These are phyloP conservation scores for Volvox africanus DNA, from an alignment of 139 green algal genomes.

Conservation along the genomic window DNA sequence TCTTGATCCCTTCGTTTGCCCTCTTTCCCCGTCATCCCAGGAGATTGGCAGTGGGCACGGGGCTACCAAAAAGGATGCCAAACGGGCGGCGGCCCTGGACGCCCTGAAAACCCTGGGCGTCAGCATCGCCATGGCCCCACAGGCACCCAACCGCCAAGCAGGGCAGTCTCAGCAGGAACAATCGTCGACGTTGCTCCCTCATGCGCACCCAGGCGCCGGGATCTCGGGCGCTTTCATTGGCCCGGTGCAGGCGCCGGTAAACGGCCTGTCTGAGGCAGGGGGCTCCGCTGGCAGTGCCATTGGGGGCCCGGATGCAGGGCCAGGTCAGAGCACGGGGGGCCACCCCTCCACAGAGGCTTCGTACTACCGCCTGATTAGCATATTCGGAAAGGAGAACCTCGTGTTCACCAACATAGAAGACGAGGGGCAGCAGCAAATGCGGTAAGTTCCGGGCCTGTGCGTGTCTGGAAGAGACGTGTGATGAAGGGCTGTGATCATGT, in stretches of 20 bases:
- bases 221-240: neutral
- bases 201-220: neutral
- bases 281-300: neutral
- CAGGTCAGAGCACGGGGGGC: neutral
- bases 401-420: neutral
- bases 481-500: too few species aligned
- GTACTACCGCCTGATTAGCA: neutral
- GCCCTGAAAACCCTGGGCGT: slow-evolving; percentile 17
- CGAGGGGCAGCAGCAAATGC: neutral
- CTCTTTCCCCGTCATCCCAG: neutral
- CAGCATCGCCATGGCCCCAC: neutral
- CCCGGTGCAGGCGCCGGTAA: neutral
- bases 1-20: too few species aligned
- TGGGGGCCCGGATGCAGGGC: neutral
- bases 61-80: slow-evolving; percentile 41
- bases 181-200: neutral
- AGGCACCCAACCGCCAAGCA: neutral
- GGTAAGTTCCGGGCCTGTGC: too few species aligned
- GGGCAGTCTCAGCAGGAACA: slow-evolving; percentile 4
- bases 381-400: neutral
- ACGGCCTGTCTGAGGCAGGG: neutral
- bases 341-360: neutral
- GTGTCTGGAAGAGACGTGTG: too few species aligned
- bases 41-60: neutral
- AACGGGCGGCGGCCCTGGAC: neutral